Conservation (phyloP, 371 early-diverging fungal species). For the Syncephalastrum monosporum region DNA sequence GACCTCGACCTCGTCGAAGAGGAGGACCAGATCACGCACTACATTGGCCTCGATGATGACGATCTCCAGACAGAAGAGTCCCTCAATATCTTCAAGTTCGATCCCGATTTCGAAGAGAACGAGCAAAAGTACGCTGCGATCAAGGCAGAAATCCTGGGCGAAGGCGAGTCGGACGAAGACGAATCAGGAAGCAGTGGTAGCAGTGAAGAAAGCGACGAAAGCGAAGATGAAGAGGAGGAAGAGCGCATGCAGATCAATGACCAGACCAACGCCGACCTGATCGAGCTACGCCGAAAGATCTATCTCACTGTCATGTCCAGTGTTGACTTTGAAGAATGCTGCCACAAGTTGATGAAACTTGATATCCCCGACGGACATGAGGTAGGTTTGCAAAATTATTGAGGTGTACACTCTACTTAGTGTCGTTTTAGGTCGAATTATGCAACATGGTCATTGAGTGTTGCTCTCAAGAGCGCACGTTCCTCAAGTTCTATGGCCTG, state of each 20-base stretch:
- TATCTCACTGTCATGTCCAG: conserved; percentile 97
- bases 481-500: conserved; percentile 89
- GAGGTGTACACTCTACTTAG: conserved; percentile 3
- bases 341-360: conserved; percentile 92
- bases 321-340: conserved; percentile 93
- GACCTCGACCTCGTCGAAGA: conserved; percentile 96
- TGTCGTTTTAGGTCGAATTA: conserved; percentile 67
- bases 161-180: conserved; percentile 62
- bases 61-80: conserved; percentile 78
- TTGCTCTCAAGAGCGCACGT: conserved; percentile 94
- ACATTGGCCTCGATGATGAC: conserved; percentile 86
- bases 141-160: conserved; percentile 91
- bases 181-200: conserved; percentile 53
- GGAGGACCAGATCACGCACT: conserved; percentile 94
- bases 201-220: conserved; percentile 55
- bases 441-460: conserved; percentile 97
- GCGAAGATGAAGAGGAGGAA: conserved; percentile 37
- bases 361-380: conserved; percentile 83
- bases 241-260: conserved; percentile 80
- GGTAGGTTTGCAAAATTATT: conserved; percentile 26
- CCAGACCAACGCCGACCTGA: conserved; percentile 84
- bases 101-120: conserved; percentile 80
- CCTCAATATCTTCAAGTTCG: conserved; percentile 84
- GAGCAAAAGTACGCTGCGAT: conserved; percentile 82
- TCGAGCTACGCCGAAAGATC: conserved; percentile 89